Conservation (phyloP, 2,329 filamentous ascomycete species). For the Domatiomyces globalis region DNA sequence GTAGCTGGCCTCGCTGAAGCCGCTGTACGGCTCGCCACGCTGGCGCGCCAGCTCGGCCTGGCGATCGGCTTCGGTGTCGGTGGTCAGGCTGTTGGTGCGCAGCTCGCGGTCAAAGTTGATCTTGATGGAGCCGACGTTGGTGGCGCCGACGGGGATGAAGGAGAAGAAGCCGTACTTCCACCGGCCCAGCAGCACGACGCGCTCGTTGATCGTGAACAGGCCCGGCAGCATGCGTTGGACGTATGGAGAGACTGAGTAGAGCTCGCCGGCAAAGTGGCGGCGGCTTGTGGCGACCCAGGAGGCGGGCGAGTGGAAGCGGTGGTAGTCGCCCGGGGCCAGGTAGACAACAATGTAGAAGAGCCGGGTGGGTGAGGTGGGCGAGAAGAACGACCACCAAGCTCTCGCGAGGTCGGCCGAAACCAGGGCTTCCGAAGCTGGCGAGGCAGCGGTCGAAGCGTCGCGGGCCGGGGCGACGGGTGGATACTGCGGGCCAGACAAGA, state of each 20-base stretch:
- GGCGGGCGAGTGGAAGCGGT: constrained; percentile 90
- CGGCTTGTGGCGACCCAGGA: constrained; percentile 90
- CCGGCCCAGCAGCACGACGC: constrained; percentile 78
- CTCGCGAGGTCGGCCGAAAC: constrained; percentile 71
- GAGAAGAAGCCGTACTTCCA: constrained; percentile 98
- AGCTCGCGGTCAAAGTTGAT: constrained; percentile 95
- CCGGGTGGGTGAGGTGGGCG: constrained; percentile 41
- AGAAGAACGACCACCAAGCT: constrained; percentile 59
- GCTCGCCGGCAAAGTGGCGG: constrained; percentile 92
- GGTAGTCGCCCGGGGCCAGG: constrained; percentile 92
- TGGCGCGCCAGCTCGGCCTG: constrained; percentile 66
- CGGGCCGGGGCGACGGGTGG: constrained; percentile 49
- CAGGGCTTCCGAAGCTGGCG: constrained; percentile 61
- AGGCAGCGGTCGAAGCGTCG: constrained; percentile 57
- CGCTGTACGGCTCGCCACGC: constrained; percentile 70
- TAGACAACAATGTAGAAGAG: constrained; percentile 94
- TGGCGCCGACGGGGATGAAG: constrained; percentile 88
- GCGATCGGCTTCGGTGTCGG: constrained; percentile 78
- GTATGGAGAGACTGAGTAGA: constrained; percentile 91
- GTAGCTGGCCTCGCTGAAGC: constrained; percentile 87
- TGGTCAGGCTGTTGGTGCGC: constrained; percentile 78
- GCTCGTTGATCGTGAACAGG: constrained; percentile 91
- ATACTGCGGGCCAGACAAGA: constrained; percentile 63
- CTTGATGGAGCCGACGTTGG: constrained; percentile 91
- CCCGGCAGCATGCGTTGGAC: constrained; percentile 83